Base-by-base conservation (phyloP, 257 asterid species). In the Plantago elongata region DNA sequence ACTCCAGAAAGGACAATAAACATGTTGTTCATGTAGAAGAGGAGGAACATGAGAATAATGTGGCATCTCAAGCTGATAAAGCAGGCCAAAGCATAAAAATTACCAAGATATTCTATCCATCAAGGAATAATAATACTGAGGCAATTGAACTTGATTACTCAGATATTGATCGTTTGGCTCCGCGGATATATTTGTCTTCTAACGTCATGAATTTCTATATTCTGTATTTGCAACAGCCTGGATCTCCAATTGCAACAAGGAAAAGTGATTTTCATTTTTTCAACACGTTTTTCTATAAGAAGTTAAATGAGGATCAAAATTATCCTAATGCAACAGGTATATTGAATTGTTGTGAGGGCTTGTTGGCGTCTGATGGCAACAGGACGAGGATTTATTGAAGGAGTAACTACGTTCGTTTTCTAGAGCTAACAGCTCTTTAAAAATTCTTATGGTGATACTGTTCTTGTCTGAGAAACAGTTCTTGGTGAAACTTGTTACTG, bases 181-280 rank as follows among this genome's bases (percentile, higher is more conserved):
- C 99, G 7, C 82, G 75, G 74, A 57, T 81, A 48, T 93, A 74
- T 77, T 74, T 93, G 79, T 74, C 96, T 44, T 93, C 99, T 59
- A 75, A 83, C 57, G 81, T 89, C 73, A 87, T 89, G 90, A 89
- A 93, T 65, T 89, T 87, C 75, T 93, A 93, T 79, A 87, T 89
- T 59, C 73, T 87, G 99, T 83, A 85, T 68, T 75, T 89, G 84
- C 95, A 85, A 87, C 78, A 81, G 66, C 73, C 58, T 62, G 50
- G 68, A 65, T 72, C 81, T 67, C 72, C 73, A 27, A 52, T 59
- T 47, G 65, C 73, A 57, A 40, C 65, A 57, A 82, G 65, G 73
- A 56, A 60, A 64, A 34, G 65, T 48, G 71, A 75, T 60, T 87
- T 64, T 78, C 94, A 85, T 72, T 81, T 87, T 63, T 90, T 93